Conservation (phyloP, 306 rosid genomes). For the Comarum palustre region DNA sequence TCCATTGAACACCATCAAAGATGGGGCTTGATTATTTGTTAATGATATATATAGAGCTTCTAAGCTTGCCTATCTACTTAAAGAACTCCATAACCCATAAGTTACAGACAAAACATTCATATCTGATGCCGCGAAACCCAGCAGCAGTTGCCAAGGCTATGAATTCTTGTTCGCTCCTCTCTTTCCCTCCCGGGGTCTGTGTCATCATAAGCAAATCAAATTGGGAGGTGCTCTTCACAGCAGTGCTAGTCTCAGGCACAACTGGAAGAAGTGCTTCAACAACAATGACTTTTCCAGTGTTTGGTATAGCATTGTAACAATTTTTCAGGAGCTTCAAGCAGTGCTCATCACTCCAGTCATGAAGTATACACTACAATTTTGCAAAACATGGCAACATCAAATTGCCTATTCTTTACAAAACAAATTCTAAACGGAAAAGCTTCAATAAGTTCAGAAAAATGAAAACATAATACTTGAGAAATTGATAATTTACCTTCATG, state of each 20-base stretch:
- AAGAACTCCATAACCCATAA: slow-evolving; percentile 55
- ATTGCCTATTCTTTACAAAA: background rate
- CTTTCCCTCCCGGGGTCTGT: slow-evolving; percentile 49
- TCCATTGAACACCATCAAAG: background rate
- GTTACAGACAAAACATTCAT: slow-evolving; percentile 30
- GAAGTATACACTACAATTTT: slow-evolving; percentile 37
- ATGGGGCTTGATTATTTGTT: background rate
- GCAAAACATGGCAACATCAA: background rate
- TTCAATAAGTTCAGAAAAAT: background rate
- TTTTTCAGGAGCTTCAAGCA: slow-evolving; percentile 44
- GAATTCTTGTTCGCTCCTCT: slow-evolving; percentile 42
- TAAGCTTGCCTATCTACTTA: slow-evolving; percentile 23
- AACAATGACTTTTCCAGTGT: slow-evolving; percentile 52
- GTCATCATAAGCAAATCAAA: slow-evolving; percentile 49
- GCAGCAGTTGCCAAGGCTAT: slow-evolving; percentile 40
- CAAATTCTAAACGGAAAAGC: background rate
- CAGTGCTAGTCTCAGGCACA: slow-evolving; percentile 23
- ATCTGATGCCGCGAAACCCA: slow-evolving; percentile 46
- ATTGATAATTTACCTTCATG: slow-evolving; percentile 40
- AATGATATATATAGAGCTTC: too few relatives aligned
- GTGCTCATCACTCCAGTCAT: slow-evolving; percentile 36
- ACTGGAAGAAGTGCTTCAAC: slow-evolving; percentile 39
- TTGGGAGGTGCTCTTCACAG: slow-evolving; percentile 12
- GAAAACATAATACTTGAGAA: background rate
- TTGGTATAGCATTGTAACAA: slow-evolving; percentile 41